Conservation (phyloP, 208 protist genomes). For the Acanthamoeba triangularis region DNA sequence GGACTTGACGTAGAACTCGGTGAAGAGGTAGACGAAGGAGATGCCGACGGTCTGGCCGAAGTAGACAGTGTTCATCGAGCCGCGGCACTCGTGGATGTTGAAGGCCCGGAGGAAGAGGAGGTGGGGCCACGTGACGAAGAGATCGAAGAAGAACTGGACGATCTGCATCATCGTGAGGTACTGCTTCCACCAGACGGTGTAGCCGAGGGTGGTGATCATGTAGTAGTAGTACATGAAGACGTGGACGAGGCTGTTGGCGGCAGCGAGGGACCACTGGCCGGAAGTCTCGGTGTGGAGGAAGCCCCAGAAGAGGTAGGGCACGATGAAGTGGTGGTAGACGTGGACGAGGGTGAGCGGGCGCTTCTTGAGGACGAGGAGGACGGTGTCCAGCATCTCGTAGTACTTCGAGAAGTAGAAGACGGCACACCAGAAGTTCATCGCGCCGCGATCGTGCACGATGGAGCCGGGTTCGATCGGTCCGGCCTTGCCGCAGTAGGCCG, state of each 20-base stretch:
- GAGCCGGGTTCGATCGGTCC: neutral
- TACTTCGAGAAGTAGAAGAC: slow-evolving; percentile 84
- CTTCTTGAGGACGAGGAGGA: slow-evolving; percentile 81
- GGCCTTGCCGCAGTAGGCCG: neutral
- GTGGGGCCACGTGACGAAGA: slow-evolving; percentile 73
- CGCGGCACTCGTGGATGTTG: neutral
- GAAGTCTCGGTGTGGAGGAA: slow-evolving; percentile 18
- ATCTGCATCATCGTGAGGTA: slow-evolving; percentile 83
- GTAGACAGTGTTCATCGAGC: neutral
- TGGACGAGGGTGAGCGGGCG: slow-evolving; percentile 82
- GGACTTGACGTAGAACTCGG: slow-evolving; percentile 77
- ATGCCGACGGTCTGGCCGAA: slow-evolving; percentile 76
- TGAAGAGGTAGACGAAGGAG: slow-evolving; percentile 84
- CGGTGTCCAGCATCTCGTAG: slow-evolving; percentile 87
- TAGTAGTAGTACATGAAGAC: slow-evolving; percentile 88
- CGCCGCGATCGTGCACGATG: slow-evolving; percentile 12
- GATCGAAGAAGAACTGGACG: slow-evolving; percentile 79
- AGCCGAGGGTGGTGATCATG: slow-evolving; percentile 69
- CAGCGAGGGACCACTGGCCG: slow-evolving; percentile 21
- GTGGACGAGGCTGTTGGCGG: slow-evolving; percentile 82
- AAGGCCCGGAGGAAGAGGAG: slow-evolving; percentile 26
- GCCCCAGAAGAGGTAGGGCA: slow-evolving; percentile 81
- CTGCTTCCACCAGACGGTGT: slow-evolving; percentile 76
- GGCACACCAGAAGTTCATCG: slow-evolving; percentile 66
- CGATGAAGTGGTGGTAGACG: slow-evolving; percentile 85